Percentiles rank a stretch among this genome's conserved stretches.
phyloP scores from a whole-genome alignment of 2,329 filamentous ascomycete genomes.

The Domatiomyces globalis region DNA sequence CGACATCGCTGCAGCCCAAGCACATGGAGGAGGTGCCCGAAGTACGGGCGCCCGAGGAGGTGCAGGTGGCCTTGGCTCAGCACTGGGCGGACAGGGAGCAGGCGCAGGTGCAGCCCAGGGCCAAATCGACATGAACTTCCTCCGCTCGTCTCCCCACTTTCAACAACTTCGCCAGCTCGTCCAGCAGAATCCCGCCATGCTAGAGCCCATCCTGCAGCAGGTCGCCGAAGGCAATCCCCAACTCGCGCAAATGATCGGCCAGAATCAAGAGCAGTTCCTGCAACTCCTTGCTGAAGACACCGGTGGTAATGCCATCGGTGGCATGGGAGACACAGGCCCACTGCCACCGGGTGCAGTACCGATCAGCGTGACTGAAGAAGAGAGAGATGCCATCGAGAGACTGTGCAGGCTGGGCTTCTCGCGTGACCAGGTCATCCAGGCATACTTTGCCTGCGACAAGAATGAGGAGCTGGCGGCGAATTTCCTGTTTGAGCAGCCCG shows the following conservation, averaged over 20 bases:
- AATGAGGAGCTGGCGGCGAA: conserved; percentile 97
- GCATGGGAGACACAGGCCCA: conserved; percentile 33
- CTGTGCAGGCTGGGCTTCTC: conserved; percentile 87
- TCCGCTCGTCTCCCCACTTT: conserved; percentile 92
- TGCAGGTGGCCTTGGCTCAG: conserved; percentile 30
- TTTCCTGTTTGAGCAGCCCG: conserved; percentile 93
- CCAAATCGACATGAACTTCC: conserved; percentile 74
- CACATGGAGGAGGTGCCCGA: conserved; percentile 30
- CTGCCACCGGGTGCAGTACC: conserved; percentile 78
- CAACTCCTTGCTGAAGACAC: conserved; percentile 61
- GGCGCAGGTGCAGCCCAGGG: conserved; percentile 41
- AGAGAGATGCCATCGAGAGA: conserved; percentile 94
- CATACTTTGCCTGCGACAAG: conserved; percentile 98
- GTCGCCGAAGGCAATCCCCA: conserved; percentile 90
- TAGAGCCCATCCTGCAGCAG: conserved; percentile 94
- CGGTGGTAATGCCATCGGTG: conserved; percentile 36
- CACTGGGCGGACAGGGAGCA: conserved; percentile 26
- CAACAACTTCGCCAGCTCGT: conserved; percentile 95
- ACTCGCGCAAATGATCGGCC: conserved; percentile 78
- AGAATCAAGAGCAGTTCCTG: conserved; percentile 87
- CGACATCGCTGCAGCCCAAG: conserved; percentile 79
- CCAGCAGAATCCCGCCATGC: conserved; percentile 95
- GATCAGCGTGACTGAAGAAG: conserved; percentile 86
- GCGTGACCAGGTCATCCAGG: conserved; percentile 85
- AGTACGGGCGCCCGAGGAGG: conserved; percentile 30